Base-by-base conservation (phyloP, 2,329 filamentous ascomycete species). In the Sporothrix pallida region DNA sequence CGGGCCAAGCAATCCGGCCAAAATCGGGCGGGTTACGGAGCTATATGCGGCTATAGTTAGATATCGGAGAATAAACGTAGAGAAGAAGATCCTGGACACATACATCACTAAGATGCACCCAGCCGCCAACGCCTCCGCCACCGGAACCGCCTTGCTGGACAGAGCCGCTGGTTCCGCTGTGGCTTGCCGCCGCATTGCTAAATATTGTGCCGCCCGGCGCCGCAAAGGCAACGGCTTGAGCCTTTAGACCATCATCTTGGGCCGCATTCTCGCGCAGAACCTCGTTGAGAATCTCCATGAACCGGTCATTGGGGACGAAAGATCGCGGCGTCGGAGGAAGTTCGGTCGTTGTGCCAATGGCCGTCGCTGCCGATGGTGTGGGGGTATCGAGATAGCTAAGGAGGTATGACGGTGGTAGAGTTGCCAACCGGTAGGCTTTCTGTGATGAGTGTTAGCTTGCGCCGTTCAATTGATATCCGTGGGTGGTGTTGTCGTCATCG, bases 1-100 rank as follows among this genome's bases (percentile, higher is more conserved):
- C 90, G 0, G 90, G 90, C 84, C 88, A 91, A 1, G 90, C 89
- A 78, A 92, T 92, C 71, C 90, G 82, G 17, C 90, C 90, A 83
- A 86, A 92, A 77, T 91, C 90, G 0, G 89, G 90, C 1, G 89
- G 89, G 70, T 90, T 91, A 71, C 90, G 83, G 71, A 83, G 78
- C 78, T 80, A 5, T 2, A 63, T 3, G 6, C 44, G n/a, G n/a
- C 17, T 20, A n/a, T 63, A 54, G 8, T 42, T 37, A 73, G 42
- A n/a, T 12, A 48, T 26, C n/a, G 12, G 20, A 37, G 56, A 63
- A 5, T 23, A 26, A n/a, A 20, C 12, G 23, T 6, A 1, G n/a
- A 10, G 23, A 13, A 15, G 10, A 54, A 20, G 20, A 9, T 37
- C 7, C 31, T 37, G 7, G 52, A 9, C 52, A 20, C 13, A 31